These are phyloP conservation scores for Backusella tarrabulga DNA, from an alignment of 192 early-diverging fungal genomes.

Conservation along the genomic window DNA sequence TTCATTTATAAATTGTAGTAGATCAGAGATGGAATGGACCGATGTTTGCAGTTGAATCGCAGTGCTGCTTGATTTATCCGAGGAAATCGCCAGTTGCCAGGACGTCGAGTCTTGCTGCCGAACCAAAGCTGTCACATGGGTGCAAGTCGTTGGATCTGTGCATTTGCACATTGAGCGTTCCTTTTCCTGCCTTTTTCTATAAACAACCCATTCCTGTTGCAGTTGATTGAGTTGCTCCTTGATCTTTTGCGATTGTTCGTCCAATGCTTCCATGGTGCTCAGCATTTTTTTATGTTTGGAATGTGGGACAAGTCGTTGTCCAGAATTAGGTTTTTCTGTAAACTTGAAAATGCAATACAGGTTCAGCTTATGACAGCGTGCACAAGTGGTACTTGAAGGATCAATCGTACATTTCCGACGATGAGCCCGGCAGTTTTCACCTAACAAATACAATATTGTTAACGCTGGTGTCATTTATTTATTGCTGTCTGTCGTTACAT, in stretches of 20 bases:
- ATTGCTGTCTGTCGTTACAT: conserved; percentile 6
- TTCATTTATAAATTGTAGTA: background rate
- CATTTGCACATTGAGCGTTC: background rate
- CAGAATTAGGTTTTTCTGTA: conserved; percentile 9
- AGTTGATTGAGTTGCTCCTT: conserved; percentile 6
- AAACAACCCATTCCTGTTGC: background rate
- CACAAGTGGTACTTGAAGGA: background rate
- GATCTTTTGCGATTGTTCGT: conserved; percentile 10
- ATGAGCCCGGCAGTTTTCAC: conserved; percentile 26
- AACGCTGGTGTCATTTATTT: background rate
- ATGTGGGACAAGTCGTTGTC: background rate
- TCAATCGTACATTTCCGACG: conserved; percentile 18
- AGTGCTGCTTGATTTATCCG: background rate
- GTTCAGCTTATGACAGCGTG: conserved; percentile 9
- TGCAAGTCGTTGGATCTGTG: background rate
- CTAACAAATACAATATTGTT: background rate
- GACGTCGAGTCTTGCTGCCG: background rate
- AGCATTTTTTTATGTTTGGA: conserved; percentile 16
- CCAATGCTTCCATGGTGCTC: conserved; percentile 4
- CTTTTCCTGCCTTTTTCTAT: background rate
- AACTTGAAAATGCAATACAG: conserved; percentile 11
- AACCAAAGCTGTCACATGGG: background rate
- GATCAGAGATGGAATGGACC: background rate
- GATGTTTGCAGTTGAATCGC: background rate
- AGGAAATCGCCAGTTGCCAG: background rate